Base-by-base conservation (phyloP, 805 yeast genomes). In the Cyberlindnera americana region DNA sequence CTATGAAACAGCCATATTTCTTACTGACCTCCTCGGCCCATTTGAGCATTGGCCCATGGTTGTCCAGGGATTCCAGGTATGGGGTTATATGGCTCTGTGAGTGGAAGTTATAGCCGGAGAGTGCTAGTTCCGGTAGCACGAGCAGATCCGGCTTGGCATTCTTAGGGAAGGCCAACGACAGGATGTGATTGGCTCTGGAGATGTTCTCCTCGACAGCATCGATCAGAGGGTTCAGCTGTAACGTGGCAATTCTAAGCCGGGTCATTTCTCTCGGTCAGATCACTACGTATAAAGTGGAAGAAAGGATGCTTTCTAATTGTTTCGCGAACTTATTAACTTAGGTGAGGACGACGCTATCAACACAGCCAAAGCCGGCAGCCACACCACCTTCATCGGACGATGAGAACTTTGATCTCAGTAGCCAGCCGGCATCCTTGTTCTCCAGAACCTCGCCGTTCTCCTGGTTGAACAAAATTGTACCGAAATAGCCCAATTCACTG, bases 361-460 rank as follows among this genome's bases (percentile, higher is more conserved):
- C 86, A 62, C 97, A 89, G 6, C 98, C 99, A 64, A 86, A 91
- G 1, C 99, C 99, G 13, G 99, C 99, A 17, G 98, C 98, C 24
- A 93, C 97, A 28, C 99, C 99, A 27, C 99, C 99, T 67, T 93
- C 99, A 62, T 93, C 81, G 38, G 95, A 83, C 4, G 83, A 67
- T 48, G 86, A 83, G 41, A 89, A 78, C 61, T 93, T 93, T 1
- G 96, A 84, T 65, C 99, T 78, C 51, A 93, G 67, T 48, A 93
- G 69, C 78, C 86, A 87, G 6, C 97, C 98, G 2, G 89, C 78
- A 47, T 75, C 75, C 29, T 77, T 76, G 60, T 93, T 93, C 39
- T 66, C 57, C 27, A 76, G 53, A 10, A 83, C 65, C 25, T 74
- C 67, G 3, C 84, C 82, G 1, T 72, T 59, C 9, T 68, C 56